Base-by-base conservation (phyloP, 2,329 filamentous ascomycete species). In the Arthrobotrys megalospora region DNA sequence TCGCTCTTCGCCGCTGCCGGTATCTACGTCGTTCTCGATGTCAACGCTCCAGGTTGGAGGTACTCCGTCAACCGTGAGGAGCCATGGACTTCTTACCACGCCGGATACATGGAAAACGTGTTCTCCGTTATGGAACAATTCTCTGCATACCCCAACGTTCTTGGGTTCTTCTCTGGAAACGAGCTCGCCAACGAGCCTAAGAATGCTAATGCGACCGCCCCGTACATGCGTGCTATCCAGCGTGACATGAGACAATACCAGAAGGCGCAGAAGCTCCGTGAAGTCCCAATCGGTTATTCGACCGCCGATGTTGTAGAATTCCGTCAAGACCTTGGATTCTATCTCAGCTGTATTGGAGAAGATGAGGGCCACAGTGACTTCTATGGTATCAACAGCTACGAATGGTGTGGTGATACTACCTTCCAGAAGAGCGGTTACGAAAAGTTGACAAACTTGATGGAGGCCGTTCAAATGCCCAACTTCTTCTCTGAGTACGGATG, bases 401-500 rank as follows among this genome's bases (percentile, higher is more conserved):
- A 91, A 83, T 93, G 91, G 87, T 92, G 91, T 81, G 89, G 88
- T 66, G 85, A 89, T 11, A 90, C 90, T 67, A 89, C 88, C 58
- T 92, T 89, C 84, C 83, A 88, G 71, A 88, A 86, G 64, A 89
- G 90, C 1, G 88, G 88, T 41, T 93, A 91, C 83, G 85, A 91
- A 80, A 85, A 86, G 16, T 86, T 93, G 41, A 89, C 92, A 58
- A 83, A 85, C 1, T 89, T 90, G 83, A 93, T 95, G 86, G 85
- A 87, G 81, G 87, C 87, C 80, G 89, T 88, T 45, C 89, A 90
- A 14, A 88, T 94, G 43, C 92, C 92, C 36, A 87, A 94, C 81
- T 95, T 95, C 87, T 94, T 93, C 87, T 93, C 91, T 80, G 93
- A 96, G 36, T 88, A 88, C 81, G 93, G 93, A 78, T 95, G 93